These are phyloP conservation scores for Alternaria conjuncta DNA, from an alignment of 2,329 filamentous ascomycete genomes.

Conservation along the genomic window DNA sequence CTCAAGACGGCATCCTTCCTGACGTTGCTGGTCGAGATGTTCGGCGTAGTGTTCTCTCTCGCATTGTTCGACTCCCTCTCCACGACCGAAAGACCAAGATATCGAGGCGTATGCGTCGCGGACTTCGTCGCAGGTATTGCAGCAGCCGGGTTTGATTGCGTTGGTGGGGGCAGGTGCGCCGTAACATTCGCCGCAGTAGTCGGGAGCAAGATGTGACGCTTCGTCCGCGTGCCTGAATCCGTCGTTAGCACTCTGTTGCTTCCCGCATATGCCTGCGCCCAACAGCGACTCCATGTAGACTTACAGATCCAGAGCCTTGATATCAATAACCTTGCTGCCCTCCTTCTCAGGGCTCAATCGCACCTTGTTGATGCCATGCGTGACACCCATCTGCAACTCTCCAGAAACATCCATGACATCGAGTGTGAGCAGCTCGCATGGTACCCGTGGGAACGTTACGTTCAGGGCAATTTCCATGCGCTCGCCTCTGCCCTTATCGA, in stretches of 20 bases:
- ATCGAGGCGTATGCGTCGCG: slow-evolving; percentile 89
- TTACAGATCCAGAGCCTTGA: slow-evolving; percentile 49
- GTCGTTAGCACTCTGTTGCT: slow-evolving; percentile 9
- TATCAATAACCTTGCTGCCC: slow-evolving; percentile 65
- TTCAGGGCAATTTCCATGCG: slow-evolving; percentile 99
- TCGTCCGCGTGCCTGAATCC: slow-evolving; percentile 67
- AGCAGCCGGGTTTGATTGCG: slow-evolving; percentile 84
- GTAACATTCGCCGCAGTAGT: slow-evolving; percentile 94
- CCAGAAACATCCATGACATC: slow-evolving; percentile 99
- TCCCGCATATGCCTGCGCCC: not conserved
- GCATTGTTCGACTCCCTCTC: slow-evolving; percentile 94
- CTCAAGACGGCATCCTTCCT: slow-evolving; percentile 93
- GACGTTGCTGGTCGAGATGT: slow-evolving; percentile 82
- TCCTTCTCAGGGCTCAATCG: slow-evolving; percentile 74
- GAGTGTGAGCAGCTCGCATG: slow-evolving; percentile 92
- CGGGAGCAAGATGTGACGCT: slow-evolving; percentile 79
- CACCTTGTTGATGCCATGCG: slow-evolving; percentile 91
- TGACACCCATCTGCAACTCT: slow-evolving; percentile 92
- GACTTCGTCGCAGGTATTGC: slow-evolving; percentile 96
- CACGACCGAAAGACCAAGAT: slow-evolving; percentile 92
- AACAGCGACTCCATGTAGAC: slow-evolving; percentile 3
- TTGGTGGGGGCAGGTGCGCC: slow-evolving; percentile 76
- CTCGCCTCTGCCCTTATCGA: slow-evolving; percentile 96
- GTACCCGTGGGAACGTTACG: slow-evolving; percentile 90
- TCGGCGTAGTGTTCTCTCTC: slow-evolving; percentile 92